Evolutionary conservation across 2,329 filamentous ascomycete species (phyloP).

Genomic region (Fusarium multiceps): DNA sequence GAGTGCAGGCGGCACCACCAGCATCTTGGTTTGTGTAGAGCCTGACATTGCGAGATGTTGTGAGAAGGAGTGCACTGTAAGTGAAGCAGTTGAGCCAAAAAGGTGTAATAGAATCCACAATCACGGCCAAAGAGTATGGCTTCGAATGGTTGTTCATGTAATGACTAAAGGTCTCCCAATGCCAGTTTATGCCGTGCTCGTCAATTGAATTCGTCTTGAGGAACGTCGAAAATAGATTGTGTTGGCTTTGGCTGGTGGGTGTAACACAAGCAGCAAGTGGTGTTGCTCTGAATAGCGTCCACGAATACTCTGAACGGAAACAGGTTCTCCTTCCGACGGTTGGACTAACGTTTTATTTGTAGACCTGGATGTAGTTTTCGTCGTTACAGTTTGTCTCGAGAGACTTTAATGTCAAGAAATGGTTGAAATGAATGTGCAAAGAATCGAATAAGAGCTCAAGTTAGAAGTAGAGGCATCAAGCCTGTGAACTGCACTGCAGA

Average conservation of each 20-base stretch:
- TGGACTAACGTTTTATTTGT: neutral
- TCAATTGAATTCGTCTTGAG: constrained; percentile 3
- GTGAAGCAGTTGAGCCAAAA: constrained; percentile 24
- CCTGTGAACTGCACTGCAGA: constrained; percentile 34
- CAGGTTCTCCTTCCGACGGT: constrained; percentile 6
- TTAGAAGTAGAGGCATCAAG: constrained; percentile 39
- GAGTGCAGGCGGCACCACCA: constrained; percentile 65
- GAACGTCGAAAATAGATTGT: constrained; percentile 28
- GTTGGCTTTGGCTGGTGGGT: constrained; percentile 20
- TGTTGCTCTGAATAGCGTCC: constrained; percentile 14
- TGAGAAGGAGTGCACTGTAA: neutral
- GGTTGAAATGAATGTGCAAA: constrained; percentile 27
- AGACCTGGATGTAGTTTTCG: neutral
- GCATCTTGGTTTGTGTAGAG: constrained; percentile 61
- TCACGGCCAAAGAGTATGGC: constrained; percentile 39
- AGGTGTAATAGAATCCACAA: constrained; percentile 26
- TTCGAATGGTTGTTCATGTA: neutral
- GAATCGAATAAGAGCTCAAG: constrained; percentile 27
- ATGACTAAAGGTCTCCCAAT: constrained; percentile 6
- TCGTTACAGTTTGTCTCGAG: constrained; percentile 2
- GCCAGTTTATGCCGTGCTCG: constrained; percentile 18
- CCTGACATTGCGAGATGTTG: constrained; percentile 53
- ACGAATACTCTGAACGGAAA: constrained; percentile 4
- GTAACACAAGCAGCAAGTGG: constrained; percentile 27
- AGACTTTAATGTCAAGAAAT: neutral